Conservation (phyloP, 108 stramenopile species). For the Cyclotella choctawhatcheeana region DNA sequence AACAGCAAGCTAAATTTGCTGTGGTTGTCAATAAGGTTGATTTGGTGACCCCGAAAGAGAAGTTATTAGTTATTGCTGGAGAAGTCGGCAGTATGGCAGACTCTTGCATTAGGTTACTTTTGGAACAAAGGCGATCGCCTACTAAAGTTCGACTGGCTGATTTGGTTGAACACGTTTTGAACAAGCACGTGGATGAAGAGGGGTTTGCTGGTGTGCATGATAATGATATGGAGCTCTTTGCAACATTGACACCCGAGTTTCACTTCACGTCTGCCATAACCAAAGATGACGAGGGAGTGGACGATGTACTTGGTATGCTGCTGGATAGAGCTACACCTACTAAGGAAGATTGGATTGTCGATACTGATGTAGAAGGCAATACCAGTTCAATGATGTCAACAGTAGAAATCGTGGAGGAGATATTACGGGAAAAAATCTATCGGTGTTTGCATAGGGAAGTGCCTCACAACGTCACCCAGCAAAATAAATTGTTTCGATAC, state of each 20-base stretch:
- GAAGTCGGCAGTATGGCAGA: conserved; percentile 84
- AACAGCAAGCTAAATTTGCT: conserved; percentile 62
- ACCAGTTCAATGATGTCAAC: conserved; percentile 66
- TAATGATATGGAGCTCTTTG: conserved; percentile 50
- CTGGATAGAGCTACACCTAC: conserved; percentile 73
- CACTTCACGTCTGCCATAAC: conserved; percentile 75
- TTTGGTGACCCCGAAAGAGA: conserved; percentile 85
- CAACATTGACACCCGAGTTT: conserved; percentile 57
- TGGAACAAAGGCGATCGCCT: conserved; percentile 38
- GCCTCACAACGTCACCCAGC: conserved; percentile 65
- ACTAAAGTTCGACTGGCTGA: conserved; percentile 30
- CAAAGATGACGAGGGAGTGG: conserved; percentile 75
- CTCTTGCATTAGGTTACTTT: conserved; percentile 44
- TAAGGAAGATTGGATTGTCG: conserved; percentile 63
- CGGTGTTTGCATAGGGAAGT: conserved; percentile 85
- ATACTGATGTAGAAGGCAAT: conserved; percentile 32
- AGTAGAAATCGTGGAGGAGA: conserved; percentile 78
- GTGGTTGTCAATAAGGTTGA: conserved; percentile 94
- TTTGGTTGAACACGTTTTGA: conserved; percentile 36
- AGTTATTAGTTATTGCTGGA: conserved; percentile 69
- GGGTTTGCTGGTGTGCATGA: conserved; percentile 45
- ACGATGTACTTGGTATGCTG: conserved; percentile 81
- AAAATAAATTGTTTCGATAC: conserved; percentile 52
- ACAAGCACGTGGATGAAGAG: conserved; percentile 32
- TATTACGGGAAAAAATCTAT: conserved; percentile 91